Conservation (phyloP, 139 green algal species). For the Deuterostichococcus epilithicus region DNA sequence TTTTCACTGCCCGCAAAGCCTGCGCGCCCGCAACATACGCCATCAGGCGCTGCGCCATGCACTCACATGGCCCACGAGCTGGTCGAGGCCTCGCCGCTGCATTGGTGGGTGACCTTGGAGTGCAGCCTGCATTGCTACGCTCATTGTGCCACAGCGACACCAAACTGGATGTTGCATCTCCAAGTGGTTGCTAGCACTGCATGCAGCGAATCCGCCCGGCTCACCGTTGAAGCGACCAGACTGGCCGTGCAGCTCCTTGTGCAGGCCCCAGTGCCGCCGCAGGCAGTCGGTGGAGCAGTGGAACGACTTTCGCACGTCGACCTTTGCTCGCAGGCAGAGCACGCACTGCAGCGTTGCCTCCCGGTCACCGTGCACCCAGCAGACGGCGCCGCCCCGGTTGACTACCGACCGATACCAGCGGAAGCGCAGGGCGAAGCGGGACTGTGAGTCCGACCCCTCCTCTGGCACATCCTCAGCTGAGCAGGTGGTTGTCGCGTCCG, state of each 20-base stretch:
- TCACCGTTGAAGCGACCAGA: constrained; percentile 39
- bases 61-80: no score
- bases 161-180: constrained; percentile 11
- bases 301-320: constrained; percentile 74
- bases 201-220: neutral
- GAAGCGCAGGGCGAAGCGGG: constrained; percentile 70
- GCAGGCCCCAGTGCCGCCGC: constrained; percentile 78
- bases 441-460: constrained; percentile 51
- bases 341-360: constrained; percentile 89
- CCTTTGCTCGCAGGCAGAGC: constrained; percentile 74
- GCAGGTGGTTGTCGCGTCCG: constrained; percentile 45
- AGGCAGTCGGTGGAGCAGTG: constrained; percentile 93
- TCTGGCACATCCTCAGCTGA: constrained; percentile 76
- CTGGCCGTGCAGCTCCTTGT: constrained; percentile 84
- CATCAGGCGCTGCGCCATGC: no score
- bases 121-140: neutral
- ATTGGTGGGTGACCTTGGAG: no score
- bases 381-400: constrained; percentile 68
- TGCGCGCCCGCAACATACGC: no score
- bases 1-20: constrained; percentile 30
- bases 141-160: constrained; percentile 3
- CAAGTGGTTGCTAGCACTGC: constrained; percentile 10
- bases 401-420: constrained; percentile 85
- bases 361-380: constrained; percentile 81
- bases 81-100: no score